Evolutionary conservation across 257 asterid species (phyloP), one percentile per base, ranked within the genome.

Genomic region (Jasminum sambac): DNA sequence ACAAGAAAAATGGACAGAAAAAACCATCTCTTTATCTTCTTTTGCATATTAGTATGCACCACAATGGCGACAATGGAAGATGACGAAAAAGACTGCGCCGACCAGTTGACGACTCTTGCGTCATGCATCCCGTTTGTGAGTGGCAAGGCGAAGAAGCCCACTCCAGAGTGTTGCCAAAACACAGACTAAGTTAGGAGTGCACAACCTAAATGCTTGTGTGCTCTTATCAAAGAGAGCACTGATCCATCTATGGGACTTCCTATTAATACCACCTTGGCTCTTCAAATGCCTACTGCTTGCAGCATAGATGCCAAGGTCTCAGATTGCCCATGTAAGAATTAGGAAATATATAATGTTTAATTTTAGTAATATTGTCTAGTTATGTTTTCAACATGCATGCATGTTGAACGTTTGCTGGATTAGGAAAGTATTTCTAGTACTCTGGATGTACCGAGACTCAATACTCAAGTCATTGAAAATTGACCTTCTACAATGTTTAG

Each of bases 131-230:
- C 95, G 3, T 88, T 61, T 52, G 95, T 88, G 38, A 88, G 91
- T 66, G 91, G 95, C 40, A 64, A 79, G 10, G 91, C 89, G 12
- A 78, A 78, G 55, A 76, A 72, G 72, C 95, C 95, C 0, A 80
- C 88, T 1, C 77, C 83, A 11, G 82, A 86, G 43, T 88, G 95
- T 43, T 85, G 94, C 36, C 84, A 78, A 5, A 82, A 77, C 73
- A 80, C 89, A 44, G 36, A 43, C 77, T 83, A 87, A 70, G 72
- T 87, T 16, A 78, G 50, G 58, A 74, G 69, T 44, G 86, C 86
- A 0, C 80, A 87, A 70, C 94, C 94, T 0, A 87, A 85, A 78
- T 87, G 94, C n/a, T 73, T 85, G 64, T 87, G 94, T 61, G 94
- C 85, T 69, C 85, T 87, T 11, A 85, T 87, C 72, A 87, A 85